Percentiles rank a stretch among this genome's conserved stretches.
phyloP scores from a whole-genome alignment of 2,329 filamentous ascomycete species.

The Arthrobotrys conoides region DNA sequence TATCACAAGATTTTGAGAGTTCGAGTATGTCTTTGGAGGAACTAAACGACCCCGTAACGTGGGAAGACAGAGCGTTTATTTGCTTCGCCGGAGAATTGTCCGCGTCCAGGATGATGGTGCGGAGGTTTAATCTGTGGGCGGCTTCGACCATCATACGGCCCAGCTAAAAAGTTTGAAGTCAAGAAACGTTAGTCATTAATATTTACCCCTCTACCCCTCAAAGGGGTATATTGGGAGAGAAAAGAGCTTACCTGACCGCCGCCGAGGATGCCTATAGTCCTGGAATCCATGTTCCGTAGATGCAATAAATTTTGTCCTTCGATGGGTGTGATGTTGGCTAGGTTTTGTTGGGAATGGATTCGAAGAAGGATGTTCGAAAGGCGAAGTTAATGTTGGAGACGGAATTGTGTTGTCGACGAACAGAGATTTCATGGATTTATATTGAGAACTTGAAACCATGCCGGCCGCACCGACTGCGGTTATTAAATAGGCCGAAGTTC shows the following conservation, averaged over 20 bases:
- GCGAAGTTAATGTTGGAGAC: constrained; percentile 35
- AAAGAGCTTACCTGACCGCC: constrained; percentile 72
- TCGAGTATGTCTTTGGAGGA: constrained; percentile 82
- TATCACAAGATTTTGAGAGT: constrained; percentile 81
- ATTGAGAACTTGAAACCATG: constrained; percentile 53
- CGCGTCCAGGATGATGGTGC: constrained; percentile 83
- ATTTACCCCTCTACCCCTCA: background rate
- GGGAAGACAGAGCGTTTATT: constrained; percentile 80
- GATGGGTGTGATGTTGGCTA: constrained; percentile 30
- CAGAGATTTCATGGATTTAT: constrained; percentile 58
- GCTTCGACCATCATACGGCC: constrained; percentile 94
- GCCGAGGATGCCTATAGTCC: constrained; percentile 70
- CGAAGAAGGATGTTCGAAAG: constrained; percentile 45
- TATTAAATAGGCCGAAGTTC: constrained; percentile 49
- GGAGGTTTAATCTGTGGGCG: constrained; percentile 82
- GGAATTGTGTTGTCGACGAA: constrained; percentile 54
- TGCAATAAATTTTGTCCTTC: constrained; percentile 53
- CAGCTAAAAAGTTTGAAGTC: constrained; percentile 68
- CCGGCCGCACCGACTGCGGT: constrained; percentile 46
- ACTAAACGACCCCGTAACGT: constrained; percentile 90
- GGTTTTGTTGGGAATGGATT: constrained; percentile 7
- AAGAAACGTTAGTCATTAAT: constrained; percentile 33
- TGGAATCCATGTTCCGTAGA: constrained; percentile 62
- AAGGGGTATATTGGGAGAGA: background rate
- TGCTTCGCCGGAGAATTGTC: constrained; percentile 86